Evolutionary conservation across 2,329 filamentous ascomycete species (phyloP).

Genomic region (Xylaria sp.): DNA sequence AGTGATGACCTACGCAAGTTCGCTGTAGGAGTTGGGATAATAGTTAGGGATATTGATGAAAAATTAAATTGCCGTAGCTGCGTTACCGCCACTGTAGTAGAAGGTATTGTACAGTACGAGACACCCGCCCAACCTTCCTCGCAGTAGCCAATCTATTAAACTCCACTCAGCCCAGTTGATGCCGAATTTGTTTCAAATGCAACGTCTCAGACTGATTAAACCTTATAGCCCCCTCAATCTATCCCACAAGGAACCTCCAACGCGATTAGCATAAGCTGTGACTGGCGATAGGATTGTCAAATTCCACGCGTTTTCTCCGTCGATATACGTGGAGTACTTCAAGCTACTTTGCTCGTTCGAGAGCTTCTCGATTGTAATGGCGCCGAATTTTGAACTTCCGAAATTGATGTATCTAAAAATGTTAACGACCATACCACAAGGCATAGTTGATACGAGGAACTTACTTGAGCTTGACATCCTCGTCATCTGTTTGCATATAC

Average conservation of each 20-base stretch:
- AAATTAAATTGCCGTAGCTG: background rate
- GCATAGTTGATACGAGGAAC: slow-evolving; percentile 47
- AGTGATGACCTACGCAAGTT: background rate
- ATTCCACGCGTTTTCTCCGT: slow-evolving; percentile 83
- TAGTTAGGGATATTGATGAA: background rate
- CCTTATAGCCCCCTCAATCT: slow-evolving; percentile 41
- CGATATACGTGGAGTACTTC: slow-evolving; percentile 83
- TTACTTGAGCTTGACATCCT: slow-evolving; percentile 87
- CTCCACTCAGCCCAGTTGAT: slow-evolving; percentile 19
- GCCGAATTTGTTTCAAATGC: background rate
- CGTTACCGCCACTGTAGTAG: slow-evolving; percentile 4
- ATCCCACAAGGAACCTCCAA: slow-evolving; percentile 59
- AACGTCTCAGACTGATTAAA: background rate
- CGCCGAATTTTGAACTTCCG: slow-evolving; percentile 89
- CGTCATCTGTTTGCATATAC: slow-evolving; percentile 81
- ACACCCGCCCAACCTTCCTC: background rate
- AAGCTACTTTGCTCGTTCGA: slow-evolving; percentile 75
- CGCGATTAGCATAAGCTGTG: slow-evolving; percentile 45
- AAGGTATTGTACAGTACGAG: slow-evolving; percentile 1
- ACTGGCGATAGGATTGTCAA: slow-evolving; percentile 63
- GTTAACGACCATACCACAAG: slow-evolving; percentile 38
- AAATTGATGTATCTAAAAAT: slow-evolving; percentile 75
- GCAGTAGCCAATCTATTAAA: slow-evolving; percentile 15
- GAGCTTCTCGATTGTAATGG: slow-evolving; percentile 78
- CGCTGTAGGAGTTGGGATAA: background rate